These are phyloP conservation scores for Pseudogymnoascus sp. DNA, from an alignment of 2,329 filamentous ascomycete genomes.

Conservation along the genomic window DNA sequence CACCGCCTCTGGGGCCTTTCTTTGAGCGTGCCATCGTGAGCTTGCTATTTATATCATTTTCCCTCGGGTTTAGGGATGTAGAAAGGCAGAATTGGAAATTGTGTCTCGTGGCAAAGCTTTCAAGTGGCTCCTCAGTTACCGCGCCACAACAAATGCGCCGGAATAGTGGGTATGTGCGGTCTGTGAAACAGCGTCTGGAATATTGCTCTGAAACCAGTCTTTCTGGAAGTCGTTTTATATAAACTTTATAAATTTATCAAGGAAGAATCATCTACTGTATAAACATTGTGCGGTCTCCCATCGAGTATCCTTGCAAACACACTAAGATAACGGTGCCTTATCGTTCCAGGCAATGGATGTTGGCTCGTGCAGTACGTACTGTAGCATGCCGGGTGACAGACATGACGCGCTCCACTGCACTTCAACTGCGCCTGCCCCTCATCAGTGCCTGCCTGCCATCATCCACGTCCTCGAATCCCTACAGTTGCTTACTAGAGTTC, in stretches of 20 bases:
- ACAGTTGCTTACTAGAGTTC: neutral
- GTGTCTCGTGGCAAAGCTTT: neutral
- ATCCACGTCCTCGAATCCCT: neutral
- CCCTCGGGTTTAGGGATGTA: neutral
- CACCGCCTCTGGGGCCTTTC: slow-evolving; percentile 10
- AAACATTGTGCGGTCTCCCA: neutral
- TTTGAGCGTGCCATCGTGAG: slow-evolving; percentile 6
- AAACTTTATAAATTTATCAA: neutral
- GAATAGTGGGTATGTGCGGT: neutral
- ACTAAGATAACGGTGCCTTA: slow-evolving; percentile 2
- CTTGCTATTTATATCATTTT: slow-evolving; percentile 4
- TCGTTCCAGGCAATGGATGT: neutral
- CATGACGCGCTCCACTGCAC: slow-evolving; percentile 8
- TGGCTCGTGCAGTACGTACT: neutral
- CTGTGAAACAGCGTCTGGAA: neutral
- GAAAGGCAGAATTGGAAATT: neutral
- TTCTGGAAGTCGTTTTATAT: neutral
- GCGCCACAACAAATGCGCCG: neutral
- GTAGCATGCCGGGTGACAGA: slow-evolving; percentile 10
- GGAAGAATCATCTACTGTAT: neutral
- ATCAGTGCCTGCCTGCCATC: neutral
- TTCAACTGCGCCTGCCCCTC: neutral
- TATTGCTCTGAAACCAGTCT: neutral
- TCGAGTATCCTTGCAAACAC: slow-evolving; percentile 3
- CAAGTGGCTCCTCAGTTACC: neutral